Conservation (phyloP, 202 grass and related monocot species). For the Zizania palustris region DNA sequence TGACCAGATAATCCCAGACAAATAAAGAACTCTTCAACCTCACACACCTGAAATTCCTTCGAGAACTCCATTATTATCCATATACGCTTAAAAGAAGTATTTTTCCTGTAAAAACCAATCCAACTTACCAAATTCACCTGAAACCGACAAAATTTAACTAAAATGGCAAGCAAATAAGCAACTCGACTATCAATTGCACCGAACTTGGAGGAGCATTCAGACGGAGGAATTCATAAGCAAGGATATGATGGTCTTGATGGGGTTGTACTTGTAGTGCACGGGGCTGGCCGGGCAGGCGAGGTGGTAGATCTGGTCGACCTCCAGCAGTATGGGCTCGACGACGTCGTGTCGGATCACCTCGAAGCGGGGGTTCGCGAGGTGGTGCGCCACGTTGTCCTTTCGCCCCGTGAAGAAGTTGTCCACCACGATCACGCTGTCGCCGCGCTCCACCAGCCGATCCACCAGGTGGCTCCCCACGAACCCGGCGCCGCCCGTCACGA, state of each 20-base stretch:
- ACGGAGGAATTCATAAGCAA: conserved; percentile 37
- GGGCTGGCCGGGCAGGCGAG: conserved; percentile 77
- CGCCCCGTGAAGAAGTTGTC: conserved; percentile 87
- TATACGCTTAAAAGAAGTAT: not conserved
- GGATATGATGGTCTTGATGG: conserved; percentile 92
- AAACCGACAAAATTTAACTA: not conserved
- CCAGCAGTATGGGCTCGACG: conserved; percentile 75
- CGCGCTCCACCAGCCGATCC: conserved; percentile 64
- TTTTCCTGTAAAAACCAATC: not conserved
- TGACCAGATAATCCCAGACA: not conserved
- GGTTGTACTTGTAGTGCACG: conserved; percentile 90
- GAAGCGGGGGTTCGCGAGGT: conserved; percentile 66
- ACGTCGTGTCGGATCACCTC: conserved; percentile 87
- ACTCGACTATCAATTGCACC: not conserved
- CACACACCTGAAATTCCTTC: not conserved
- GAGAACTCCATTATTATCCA: not conserved
- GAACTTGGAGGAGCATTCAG: not conserved
- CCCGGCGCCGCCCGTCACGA: conserved; percentile 74
- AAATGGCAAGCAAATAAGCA: not conserved
- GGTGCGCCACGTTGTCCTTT: conserved; percentile 72
- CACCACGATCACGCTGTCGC: conserved; percentile 76
- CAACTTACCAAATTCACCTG: not conserved
- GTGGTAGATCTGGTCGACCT: conserved; percentile 89
- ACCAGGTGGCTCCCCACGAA: conserved; percentile 83
- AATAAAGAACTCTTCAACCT: not conserved